A percentile compares a stretch with the other conserved stretches of the same genome.
phyloP scores from a whole-genome alignment of 164 flowering plant species.

The Paratinospora sagittata region DNA sequence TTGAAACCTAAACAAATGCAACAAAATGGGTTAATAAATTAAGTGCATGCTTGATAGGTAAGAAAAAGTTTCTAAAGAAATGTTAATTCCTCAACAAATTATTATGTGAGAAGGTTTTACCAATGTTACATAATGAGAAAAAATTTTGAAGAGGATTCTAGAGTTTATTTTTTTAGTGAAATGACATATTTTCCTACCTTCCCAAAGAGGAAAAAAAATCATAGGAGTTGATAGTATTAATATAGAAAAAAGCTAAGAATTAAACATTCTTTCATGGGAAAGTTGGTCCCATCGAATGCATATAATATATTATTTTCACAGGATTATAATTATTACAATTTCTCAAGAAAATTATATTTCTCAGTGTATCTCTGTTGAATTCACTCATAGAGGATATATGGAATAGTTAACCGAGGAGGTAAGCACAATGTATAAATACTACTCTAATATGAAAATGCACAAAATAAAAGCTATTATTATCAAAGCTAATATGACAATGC shows the following conservation, averaged over 20 bases:
- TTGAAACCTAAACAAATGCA: constrained; percentile 10
- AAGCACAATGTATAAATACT: background rate
- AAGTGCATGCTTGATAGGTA: background rate
- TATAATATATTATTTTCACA: too few relatives aligned
- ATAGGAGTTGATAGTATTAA: background rate
- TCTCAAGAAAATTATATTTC: too few relatives aligned
- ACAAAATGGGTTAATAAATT: background rate
- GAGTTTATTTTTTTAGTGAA: too few relatives aligned
- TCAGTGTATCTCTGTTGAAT: background rate
- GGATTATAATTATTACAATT: too few relatives aligned
- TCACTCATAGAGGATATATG: background rate
- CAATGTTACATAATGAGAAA: too few relatives aligned
- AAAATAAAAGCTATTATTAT: too few relatives aligned
- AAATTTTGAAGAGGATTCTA: too few relatives aligned
- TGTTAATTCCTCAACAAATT: too few relatives aligned
- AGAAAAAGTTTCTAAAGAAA: too few relatives aligned
- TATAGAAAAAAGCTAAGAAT: background rate
- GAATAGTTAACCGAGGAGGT: background rate
- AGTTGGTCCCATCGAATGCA: background rate
- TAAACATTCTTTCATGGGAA: background rate
- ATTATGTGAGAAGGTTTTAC: too few relatives aligned
- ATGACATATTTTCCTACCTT: background rate
- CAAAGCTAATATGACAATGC: too few relatives aligned
- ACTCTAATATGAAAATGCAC: too few relatives aligned
- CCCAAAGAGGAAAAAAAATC: background rate